Base-by-base conservation (phyloP, 2,329 filamentous ascomycete genomes). In the Talaromyces sp. region DNA sequence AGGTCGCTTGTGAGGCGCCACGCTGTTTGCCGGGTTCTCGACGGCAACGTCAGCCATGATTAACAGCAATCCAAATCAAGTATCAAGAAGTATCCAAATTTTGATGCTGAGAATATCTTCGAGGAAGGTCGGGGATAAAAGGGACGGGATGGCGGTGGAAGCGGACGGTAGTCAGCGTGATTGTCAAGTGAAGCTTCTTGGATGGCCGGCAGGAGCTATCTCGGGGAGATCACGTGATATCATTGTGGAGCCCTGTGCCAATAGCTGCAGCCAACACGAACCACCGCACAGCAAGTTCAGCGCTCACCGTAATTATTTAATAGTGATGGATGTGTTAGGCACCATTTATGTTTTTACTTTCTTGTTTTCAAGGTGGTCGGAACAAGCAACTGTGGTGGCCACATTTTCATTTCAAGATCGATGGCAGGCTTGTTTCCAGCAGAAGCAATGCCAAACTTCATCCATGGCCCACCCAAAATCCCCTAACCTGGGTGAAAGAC, bases 11-110 rank as follows among this genome's bases (percentile, higher is more conserved):
- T 92, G 89, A 76, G 89, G 88, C 73, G 87, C 84, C 77, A 88
- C 81, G 68, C 83, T 85, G 83, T 87, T 89, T 75, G 84, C 83
- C 73, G 91, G 87, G 79, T 85, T 92, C 80, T 96, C 92, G 74
- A 96, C 87, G 71, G 89, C 84, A 75, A 91, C 86, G 82, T 96
- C 91, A 77, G 88, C 93, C 93, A 97, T 97, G 70, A 60, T 75
- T 71, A 57, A 69, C 33, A 28, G 42, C 52, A 10, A 30, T 32
- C 17, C 15, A 53, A 30, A 53, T 53, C 7, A 11, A 30, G 30
- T 30, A 19, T n/a, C 49, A 6, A 53, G 6, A 9, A 15, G 15
- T 53, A 30, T 53, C 49, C 27, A n/a, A 53, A 30, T 1, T 28
- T 6, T 17, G 25, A 28, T 52, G 25, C 49, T 4, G 49, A 53